Base-by-base conservation (phyloP, 2,329 filamentous ascomycete species). In the Aureobasidium sp. region DNA sequence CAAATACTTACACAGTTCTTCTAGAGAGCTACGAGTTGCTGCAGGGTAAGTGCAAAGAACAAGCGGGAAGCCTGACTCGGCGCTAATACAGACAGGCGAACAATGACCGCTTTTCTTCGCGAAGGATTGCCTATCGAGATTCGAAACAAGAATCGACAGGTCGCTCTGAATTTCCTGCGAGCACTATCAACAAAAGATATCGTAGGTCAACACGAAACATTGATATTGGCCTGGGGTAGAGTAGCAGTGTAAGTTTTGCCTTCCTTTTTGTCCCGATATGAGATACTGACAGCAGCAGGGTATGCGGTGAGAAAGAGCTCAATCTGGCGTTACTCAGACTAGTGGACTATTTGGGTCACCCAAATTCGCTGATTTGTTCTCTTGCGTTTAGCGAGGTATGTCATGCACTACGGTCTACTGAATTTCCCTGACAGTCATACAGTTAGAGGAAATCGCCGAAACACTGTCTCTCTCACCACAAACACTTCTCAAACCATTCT, bases 141-240 rank as follows among this genome's bases (percentile, higher is more conserved):
- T 3, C 75, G 82, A 5, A 74, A 78, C 39, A 82, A 79, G 61
- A 94, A 97, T 68, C 83, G 89, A 62, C 82, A 87, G 55, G 84
- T 85, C 62, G 84, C 84, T 1, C 78, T 97, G 7, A 83, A 87
- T 34, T 84, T 89, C 67, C 78, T 97, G 10, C 87, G 86, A 65
- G 83, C 80, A 4, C 79, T 95, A 12, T 90, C 88, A 0, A 87
- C 90, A 51, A 87, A 86, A 62, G 83, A 86, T 60, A 79, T 84
- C 8, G 75, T 86, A 5, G 81, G 85, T 64, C 77, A 92, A 48
- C 87, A 91, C 56, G 93, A 97, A 74, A 92, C 90, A 20, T 87
- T 90, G 66, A 87, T 97, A 62, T 79, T 94, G 75, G 88, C 90
- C 15, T 91, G 93, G 84, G 88, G 89, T n/a, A 87, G 91, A 70